phyloP scores from a whole-genome alignment of 1,139 yeast species.

The Kurtzmaniella quercitrusa region DNA sequence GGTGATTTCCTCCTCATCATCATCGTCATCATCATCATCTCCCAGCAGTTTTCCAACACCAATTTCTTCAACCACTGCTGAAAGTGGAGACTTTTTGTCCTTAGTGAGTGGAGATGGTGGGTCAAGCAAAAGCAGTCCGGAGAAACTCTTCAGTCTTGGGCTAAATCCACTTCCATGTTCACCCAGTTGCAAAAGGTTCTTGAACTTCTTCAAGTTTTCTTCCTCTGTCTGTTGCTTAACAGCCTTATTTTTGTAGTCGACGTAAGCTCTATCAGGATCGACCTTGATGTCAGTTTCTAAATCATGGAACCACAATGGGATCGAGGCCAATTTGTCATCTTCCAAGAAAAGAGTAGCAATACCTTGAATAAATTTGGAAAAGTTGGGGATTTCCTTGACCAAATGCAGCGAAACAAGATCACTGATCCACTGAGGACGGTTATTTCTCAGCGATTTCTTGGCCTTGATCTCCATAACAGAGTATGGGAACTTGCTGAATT shows the following conservation, averaged over 20 bases:
- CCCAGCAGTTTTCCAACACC: not conserved
- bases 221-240: constrained; percentile 42
- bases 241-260: constrained; percentile 44
- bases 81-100: constrained; percentile 10
- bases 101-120: constrained; percentile 12
- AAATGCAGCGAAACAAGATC: constrained; percentile 81
- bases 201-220: constrained; percentile 44
- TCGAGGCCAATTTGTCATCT: constrained; percentile 81
- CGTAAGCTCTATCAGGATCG: constrained; percentile 72
- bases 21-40: constrained; percentile 40
- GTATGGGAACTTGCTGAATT: constrained; percentile 81
- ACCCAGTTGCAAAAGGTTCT: constrained; percentile 37
- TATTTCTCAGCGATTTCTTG: constrained; percentile 43
- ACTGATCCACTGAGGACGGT: constrained; percentile 71
- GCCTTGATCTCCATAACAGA: constrained; percentile 88
- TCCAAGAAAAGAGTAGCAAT: constrained; percentile 83
- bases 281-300: constrained; percentile 73
- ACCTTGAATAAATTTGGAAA: constrained; percentile 88
- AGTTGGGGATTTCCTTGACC: constrained; percentile 87
- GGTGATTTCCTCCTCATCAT: constrained; percentile 18
- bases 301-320: constrained; percentile 95
- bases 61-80: constrained; percentile 3
- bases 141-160: constrained; percentile 39
- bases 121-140: constrained; percentile 29
- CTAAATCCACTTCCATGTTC: constrained; percentile 21